Conservation (phyloP, 2,329 filamentous ascomycete genomes). For the Verticillium alfalfae region DNA sequence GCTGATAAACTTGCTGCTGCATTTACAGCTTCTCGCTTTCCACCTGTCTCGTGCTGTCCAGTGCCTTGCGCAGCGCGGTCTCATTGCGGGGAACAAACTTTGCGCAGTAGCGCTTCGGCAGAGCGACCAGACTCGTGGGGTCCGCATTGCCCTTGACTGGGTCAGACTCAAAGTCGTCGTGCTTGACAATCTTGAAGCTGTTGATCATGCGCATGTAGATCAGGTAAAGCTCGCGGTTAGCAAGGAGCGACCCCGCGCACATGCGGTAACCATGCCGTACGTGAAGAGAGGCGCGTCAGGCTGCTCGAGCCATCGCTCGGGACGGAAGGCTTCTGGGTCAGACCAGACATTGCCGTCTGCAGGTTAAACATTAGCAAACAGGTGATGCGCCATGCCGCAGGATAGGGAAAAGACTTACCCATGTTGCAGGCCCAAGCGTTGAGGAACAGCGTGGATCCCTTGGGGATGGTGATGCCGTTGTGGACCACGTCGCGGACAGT, state of each 20-base stretch:
- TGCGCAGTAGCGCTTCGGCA: constrained; percentile 53
- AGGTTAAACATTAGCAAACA: neutral
- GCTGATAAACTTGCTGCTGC: neutral
- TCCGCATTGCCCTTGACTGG: constrained; percentile 55
- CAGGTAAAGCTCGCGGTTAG: constrained; percentile 61
- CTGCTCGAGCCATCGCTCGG: constrained; percentile 56
- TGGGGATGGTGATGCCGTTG: constrained; percentile 51
- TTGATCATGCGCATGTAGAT: constrained; percentile 57
- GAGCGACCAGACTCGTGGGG: constrained; percentile 56
- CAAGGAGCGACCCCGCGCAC: constrained; percentile 59
- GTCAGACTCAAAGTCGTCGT: constrained; percentile 50
- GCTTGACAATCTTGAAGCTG: constrained; percentile 52
- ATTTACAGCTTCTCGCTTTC: neutral
- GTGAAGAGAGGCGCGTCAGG: constrained; percentile 61
- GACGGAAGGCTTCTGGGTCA: constrained; percentile 41
- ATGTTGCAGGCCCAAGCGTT: constrained; percentile 67
- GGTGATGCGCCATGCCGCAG: neutral
- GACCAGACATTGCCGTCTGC: constrained; percentile 48
- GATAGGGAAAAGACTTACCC: constrained; percentile 34
- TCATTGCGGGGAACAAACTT: constrained; percentile 46
- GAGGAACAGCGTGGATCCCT: constrained; percentile 58
- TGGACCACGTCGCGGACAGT: constrained; percentile 57
- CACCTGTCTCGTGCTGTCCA: neutral
- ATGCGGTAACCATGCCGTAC: constrained; percentile 61
- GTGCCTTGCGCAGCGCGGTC: neutral